Base-by-base conservation (phyloP, 495 filamentous ascomycete genomes). In the Jackrogersella minutella region DNA sequence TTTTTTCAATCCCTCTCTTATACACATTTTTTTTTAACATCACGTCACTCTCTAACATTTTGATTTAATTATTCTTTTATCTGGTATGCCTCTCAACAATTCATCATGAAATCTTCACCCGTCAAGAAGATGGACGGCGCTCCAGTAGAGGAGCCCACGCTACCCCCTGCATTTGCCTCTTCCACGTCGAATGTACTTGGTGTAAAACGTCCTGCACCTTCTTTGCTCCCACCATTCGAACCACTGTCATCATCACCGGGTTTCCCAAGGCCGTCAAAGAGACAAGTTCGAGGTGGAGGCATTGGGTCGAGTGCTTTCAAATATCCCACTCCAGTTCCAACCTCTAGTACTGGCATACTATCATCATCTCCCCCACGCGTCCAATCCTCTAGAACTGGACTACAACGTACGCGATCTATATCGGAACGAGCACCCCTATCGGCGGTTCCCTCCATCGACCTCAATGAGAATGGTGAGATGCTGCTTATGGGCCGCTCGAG, bases 161-260 rank as follows among this genome's bases (percentile, higher is more conserved):
- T 72, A 6, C 69, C 70, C 22, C 72, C 70, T 66, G 55, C 65
- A 31, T 64, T 57, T 56, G 26, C 60, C 62, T 66, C 72, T 37
- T 41, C 60, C 54, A 37, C 24, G 11, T 40, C 36, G 9, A 55
- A 40, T 34, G 17, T 80, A 11, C 84, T 85, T 47, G 87, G 91
- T 65, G 77, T 88, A 57, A 96, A 96, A 81, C 88, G 92, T 77
- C 86, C 91, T 39, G 90, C 90, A 62, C 84, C 91, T 14, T 86
- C 92, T 57, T 77, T 99, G 47, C 86, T 98, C 34, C 95, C 95
- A 59, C 89, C 95, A 5, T 97, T 98, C 77, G 95, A 99, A 79
- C 95, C 93, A 30, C 82, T 90, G 56, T 94, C 91, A 50, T 96
- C 93, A 10, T 97, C 94, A 28, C 95, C 93, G 22, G 86, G 82